Base-by-base conservation (phyloP, 768 basidiomycete species). In the Serpula lacrymans region DNA sequence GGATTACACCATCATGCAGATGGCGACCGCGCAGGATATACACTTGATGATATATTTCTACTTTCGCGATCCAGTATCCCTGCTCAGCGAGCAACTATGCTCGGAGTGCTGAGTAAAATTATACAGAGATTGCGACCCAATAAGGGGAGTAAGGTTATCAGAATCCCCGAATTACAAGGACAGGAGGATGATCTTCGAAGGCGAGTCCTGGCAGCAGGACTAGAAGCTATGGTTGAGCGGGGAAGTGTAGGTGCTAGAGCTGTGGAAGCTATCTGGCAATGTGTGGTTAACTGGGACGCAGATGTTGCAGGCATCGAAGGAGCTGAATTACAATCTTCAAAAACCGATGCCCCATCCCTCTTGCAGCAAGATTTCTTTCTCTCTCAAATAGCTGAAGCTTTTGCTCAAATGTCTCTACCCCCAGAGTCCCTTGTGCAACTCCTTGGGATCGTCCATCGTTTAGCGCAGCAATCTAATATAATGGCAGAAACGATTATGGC, bases 1-100 rank as follows among this genome's bases (percentile, higher is more conserved):
- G 93, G 93, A 4, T 69, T 95, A 3, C 92, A 97, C 60, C 93
- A 96, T 55, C 93, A 95, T 55, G 84, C 91, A 0, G 82, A 88
- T 41, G 70, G 72, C 5, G 63, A 69, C 23, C 78, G 74, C 42
- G 93, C 93, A 0, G 93, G 92, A 0, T 96, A 96, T 62, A 93
- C 89, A 0, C 66, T 95, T 2, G 82, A 89, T 31, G 93, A 95
- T 45, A 70, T 95, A 3, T 82, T 94, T 32, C 64, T 87, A 28
- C 71, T 94, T 7, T 78, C 82, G 3, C 69, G 88, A 27, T 92
- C 89, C 1, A 90, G 82, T 2, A 84, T 93, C 0, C 80, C 82
- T 10, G 83, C 86, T 5, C 93, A 97, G 55, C 73, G 92, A 24
- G 79, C 84, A 4, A 78, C 78, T 0, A 93, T 94, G 84, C 66